Evolutionary conservation across 2,329 filamentous ascomycete genomes (phyloP).

Genomic region (Talaromyces albobiverticillius): DNA sequence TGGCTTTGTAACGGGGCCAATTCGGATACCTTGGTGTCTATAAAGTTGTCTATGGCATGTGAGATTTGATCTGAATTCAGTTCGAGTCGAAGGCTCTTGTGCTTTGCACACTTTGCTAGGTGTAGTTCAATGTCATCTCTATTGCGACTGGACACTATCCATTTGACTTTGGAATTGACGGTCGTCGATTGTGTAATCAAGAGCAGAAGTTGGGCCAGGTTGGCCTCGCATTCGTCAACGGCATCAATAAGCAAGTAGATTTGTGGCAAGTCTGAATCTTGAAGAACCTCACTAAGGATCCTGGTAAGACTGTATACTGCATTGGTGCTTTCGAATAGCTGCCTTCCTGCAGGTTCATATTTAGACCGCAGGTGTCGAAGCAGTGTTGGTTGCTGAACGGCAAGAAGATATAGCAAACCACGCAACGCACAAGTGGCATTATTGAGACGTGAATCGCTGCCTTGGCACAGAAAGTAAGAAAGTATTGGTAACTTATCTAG

Average conservation of each 20-base stretch:
- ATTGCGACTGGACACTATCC: slow-evolving; percentile 12
- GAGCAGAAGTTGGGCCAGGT: slow-evolving; percentile 30
- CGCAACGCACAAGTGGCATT: slow-evolving; percentile 41
- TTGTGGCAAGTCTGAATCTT: slow-evolving; percentile 25
- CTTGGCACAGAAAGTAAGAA: slow-evolving; percentile 38
- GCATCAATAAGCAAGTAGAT: slow-evolving; percentile 44
- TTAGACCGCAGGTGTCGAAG: slow-evolving; percentile 30
- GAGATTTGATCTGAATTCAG: slow-evolving; percentile 25
- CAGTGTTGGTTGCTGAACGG: slow-evolving; percentile 14
- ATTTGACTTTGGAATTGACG: neutral
- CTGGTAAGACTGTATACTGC: slow-evolving; percentile 32
- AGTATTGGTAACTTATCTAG: slow-evolving; percentile 21
- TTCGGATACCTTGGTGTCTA: slow-evolving; percentile 30
- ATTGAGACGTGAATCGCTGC: slow-evolving; percentile 35
- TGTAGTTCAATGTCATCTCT: slow-evolving; percentile 6
- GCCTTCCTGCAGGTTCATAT: slow-evolving; percentile 32
- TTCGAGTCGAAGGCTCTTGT: slow-evolving; percentile 34
- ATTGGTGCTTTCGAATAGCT: slow-evolving; percentile 39
- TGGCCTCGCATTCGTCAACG: slow-evolving; percentile 42
- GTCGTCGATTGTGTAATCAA: slow-evolving; percentile 24
- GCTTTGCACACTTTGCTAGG: neutral
- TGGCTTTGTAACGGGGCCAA: slow-evolving; percentile 27
- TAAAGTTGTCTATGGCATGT: slow-evolving; percentile 36
- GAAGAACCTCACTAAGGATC: slow-evolving; percentile 39
- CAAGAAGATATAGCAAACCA: slow-evolving; percentile 43